Conservation (phyloP, 345 rosid genomes). For the Linum lewisii region DNA sequence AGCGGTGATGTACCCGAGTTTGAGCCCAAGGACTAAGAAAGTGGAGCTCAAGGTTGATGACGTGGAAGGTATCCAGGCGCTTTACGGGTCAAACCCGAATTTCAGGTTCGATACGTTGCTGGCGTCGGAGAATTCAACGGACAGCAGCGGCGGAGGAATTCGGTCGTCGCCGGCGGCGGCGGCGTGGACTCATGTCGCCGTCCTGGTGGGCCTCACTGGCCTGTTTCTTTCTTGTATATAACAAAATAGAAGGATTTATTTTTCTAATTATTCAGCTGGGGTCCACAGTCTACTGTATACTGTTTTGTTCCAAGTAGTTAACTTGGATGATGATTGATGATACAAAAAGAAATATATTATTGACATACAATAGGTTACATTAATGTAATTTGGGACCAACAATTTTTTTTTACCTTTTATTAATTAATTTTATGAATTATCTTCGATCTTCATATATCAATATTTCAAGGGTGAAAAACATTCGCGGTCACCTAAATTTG, state of each 20-base stretch:
- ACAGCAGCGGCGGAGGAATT: background rate
- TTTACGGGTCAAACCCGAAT: background rate
- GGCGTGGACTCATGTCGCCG: background rate
- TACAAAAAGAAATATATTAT: no score
- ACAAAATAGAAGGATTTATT: background rate
- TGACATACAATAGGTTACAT: no score
- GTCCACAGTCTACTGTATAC: no score
- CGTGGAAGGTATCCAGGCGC: slow-evolving; percentile 6
- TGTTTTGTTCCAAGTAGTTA: no score
- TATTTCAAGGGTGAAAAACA: no score
- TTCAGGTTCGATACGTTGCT: background rate
- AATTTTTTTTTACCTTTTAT: no score
- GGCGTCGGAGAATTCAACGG: slow-evolving; percentile 3
- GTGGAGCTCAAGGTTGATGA: slow-evolving; percentile 3
- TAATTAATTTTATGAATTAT: no score
- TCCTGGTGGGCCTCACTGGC: background rate
- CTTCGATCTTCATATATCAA: no score
- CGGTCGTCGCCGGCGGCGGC: background rate
- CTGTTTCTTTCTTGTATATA: background rate
- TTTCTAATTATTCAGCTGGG: no score
- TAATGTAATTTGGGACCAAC: no score
- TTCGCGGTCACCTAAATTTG: no score
- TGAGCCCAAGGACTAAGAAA: slow-evolving; percentile 50
- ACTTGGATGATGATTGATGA: no score
- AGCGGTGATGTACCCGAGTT: slow-evolving; percentile 86